phyloP scores from a whole-genome alignment of 2,329 filamentous ascomycete genomes.

The Epichloe aotearoae region DNA sequence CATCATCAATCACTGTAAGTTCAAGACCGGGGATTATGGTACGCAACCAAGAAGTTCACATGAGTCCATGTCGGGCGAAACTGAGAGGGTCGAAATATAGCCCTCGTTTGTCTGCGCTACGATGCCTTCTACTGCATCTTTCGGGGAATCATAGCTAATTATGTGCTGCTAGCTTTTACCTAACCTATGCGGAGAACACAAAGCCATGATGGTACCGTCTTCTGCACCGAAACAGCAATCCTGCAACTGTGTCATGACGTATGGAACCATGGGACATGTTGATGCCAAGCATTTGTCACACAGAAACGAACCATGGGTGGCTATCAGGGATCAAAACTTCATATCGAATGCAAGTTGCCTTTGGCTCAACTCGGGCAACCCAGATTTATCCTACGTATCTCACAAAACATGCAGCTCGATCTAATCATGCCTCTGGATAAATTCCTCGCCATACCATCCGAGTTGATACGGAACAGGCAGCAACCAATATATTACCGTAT shows the following conservation, averaged over 20 bases:
- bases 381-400: neutral
- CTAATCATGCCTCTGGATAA: constrained; percentile 57
- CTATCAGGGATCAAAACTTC: constrained; percentile 51
- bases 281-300: constrained; percentile 56
- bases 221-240: constrained; percentile 35
- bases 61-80: neutral
- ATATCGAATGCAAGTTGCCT: constrained; percentile 45
- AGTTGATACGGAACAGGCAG: constrained; percentile 28
- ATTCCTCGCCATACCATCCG: constrained; percentile 39
- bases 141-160: neutral
- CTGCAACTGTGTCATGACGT: constrained; percentile 62
- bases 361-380: neutral
- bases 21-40: neutral
- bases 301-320: constrained; percentile 65
- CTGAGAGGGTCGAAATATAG: neutral
- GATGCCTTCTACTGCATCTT: neutral
- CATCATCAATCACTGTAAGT: neutral
- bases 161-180: too few relatives aligned
- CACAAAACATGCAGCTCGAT: constrained; percentile 37
- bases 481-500: constrained; percentile 50
- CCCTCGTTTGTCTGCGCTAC: neutral
- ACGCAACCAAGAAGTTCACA: neutral
- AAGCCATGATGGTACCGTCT: constrained; percentile 31
- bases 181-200: neutral
- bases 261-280: constrained; percentile 54